phyloP scores from a whole-genome alignment of 352 stramenopile species.

The Albugo laibachii region DNA sequence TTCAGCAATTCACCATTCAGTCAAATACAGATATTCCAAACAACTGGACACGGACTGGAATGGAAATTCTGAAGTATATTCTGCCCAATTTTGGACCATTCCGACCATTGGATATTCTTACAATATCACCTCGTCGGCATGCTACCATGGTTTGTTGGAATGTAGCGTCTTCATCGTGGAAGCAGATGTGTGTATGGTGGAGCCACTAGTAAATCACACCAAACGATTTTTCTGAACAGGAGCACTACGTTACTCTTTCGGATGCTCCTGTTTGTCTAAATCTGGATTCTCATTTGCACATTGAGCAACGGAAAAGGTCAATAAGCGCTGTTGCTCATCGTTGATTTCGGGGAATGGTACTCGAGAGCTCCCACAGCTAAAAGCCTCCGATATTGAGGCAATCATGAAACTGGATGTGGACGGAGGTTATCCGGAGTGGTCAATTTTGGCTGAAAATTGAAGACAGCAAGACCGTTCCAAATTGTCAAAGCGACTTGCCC shows the following conservation, averaged over 20 bases:
- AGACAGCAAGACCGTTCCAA: too few species aligned
- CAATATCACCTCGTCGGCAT: constrained; percentile 3
- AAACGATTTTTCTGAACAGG: too few species aligned
- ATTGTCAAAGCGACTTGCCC: too few species aligned
- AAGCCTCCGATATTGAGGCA: too few species aligned
- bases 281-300: background rate
- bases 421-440: too few species aligned
- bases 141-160: constrained; percentile 4
- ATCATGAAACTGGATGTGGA: too few species aligned
- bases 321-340: background rate
- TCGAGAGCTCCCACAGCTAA: background rate
- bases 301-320: background rate
- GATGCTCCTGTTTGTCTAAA: constrained; percentile 4
- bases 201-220: constrained; percentile 4
- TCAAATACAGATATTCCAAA: background rate
- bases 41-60: constrained; percentile 3
- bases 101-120: constrained; percentile 4
- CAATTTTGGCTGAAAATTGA: too few species aligned
- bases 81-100: constrained; percentile 1
- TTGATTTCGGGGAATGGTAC: background rate
- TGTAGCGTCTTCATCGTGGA: background rate
- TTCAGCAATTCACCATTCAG: constrained; percentile 1
- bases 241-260: background rate
- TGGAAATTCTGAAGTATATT: background rate
- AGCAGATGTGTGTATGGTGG: constrained; percentile 4